phyloP scores from a whole-genome alignment of 1,284 basidiomycete species.

The Pseudozyma sp. region DNA sequence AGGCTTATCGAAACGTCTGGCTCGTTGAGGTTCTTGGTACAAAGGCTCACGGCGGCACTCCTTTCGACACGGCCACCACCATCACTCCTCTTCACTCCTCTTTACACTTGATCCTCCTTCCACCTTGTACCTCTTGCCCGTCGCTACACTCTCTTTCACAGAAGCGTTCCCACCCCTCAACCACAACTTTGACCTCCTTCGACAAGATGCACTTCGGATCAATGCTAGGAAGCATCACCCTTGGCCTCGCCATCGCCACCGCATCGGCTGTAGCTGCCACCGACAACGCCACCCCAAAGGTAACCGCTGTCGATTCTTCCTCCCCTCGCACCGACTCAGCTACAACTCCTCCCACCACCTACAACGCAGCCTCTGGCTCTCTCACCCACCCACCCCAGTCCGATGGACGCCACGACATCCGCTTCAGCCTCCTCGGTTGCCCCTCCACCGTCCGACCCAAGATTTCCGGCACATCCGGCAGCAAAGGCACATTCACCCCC shows the following conservation, averaged over 20 bases:
- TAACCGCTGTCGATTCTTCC: slow-evolving; percentile 1
- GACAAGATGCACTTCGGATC: slow-evolving; percentile 14
- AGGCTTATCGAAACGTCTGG: no score
- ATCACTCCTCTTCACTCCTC: no score
- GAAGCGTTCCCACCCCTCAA: no score
- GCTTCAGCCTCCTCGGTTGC: slow-evolving; percentile 29
- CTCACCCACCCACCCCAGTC: slow-evolving; percentile 18
- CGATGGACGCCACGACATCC: slow-evolving; percentile 40
- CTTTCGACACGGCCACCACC: no score
- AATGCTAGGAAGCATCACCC: slow-evolving; percentile 13
- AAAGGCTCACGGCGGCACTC: no score
- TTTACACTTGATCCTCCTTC: no score
- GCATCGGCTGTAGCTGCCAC: background rate
- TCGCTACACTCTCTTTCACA: no score
- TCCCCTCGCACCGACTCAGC: background rate
- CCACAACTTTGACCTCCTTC: no score
- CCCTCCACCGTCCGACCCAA: slow-evolving; percentile 25
- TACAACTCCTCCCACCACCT: slow-evolving; percentile 1
- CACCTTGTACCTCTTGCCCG: no score
- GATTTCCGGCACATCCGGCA: slow-evolving; percentile 33
- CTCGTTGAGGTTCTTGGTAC: no score
- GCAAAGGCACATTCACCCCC: slow-evolving; percentile 16
- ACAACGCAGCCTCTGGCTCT: slow-evolving; percentile 13
- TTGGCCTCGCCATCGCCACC: slow-evolving; percentile 9
- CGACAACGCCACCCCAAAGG: slow-evolving; percentile 1